Evolutionary conservation across 495 filamentous ascomycete genomes (phyloP).

Genomic region (Bacidia gigantensis): DNA sequence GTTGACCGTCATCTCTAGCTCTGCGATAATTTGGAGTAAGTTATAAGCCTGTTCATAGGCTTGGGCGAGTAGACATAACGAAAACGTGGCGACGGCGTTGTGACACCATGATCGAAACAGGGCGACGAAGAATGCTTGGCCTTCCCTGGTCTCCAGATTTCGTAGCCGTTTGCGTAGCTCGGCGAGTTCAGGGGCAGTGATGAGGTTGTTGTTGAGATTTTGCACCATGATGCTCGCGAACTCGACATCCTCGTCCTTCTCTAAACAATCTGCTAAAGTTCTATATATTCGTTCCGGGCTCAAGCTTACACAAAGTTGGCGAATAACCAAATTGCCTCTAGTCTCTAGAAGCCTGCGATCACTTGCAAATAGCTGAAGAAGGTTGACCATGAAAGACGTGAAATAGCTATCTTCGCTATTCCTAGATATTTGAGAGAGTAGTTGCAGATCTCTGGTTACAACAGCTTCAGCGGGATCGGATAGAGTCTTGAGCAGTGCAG

Average conservation of each 20-base stretch:
- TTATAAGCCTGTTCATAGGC: slow-evolving; percentile 98
- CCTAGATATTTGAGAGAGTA: slow-evolving; percentile 88
- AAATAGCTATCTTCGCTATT: slow-evolving; percentile 98
- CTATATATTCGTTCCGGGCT: slow-evolving; percentile 94
- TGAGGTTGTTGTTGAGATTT: slow-evolving; percentile 97
- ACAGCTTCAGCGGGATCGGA: slow-evolving; percentile 93
- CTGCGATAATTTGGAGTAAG: slow-evolving; percentile 90
- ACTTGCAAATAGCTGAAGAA: slow-evolving; percentile 88
- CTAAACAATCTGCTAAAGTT: slow-evolving; percentile 88
- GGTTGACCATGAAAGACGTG: slow-evolving; percentile 92
- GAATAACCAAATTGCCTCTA: slow-evolving; percentile 88
- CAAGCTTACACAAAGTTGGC: slow-evolving; percentile 83
- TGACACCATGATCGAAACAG: slow-evolving; percentile 97
- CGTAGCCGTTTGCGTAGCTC: slow-evolving; percentile 81
- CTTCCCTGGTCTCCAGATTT: slow-evolving; percentile 85
- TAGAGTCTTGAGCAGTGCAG: slow-evolving; percentile 87
- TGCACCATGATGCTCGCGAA: slow-evolving; percentile 99
- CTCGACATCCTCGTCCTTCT: slow-evolving; percentile 95
- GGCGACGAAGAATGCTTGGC: slow-evolving; percentile 86
- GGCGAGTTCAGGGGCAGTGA: slow-evolving; percentile 87
- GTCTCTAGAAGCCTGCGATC: slow-evolving; percentile 84
- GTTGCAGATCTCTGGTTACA: slow-evolving; percentile 85
- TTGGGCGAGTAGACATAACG: slow-evolving; percentile 86
- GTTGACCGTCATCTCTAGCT: slow-evolving; percentile 97
- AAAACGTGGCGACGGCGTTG: slow-evolving; percentile 96